phyloP scores from a whole-genome alignment of 2,329 filamentous ascomycete genomes.

The Alternaria gaisen region DNA sequence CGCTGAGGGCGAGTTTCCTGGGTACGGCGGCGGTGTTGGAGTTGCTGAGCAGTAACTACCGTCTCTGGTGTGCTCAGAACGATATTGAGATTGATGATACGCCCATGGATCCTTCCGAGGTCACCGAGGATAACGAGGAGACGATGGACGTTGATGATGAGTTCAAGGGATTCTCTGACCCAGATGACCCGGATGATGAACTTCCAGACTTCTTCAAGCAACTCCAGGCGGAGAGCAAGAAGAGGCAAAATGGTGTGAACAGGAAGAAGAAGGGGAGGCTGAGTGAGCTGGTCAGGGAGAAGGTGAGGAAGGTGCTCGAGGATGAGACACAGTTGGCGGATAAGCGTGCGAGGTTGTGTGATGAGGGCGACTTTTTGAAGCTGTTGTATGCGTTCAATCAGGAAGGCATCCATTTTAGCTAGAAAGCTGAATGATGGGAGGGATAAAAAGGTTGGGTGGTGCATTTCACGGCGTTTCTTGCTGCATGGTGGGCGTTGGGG shows the following conservation, averaged over 20 bases:
- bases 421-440: neutral
- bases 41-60: slow-evolving; percentile 87
- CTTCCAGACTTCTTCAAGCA: slow-evolving; percentile 87
- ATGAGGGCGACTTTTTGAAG: slow-evolving; percentile 90
- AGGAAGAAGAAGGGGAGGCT: slow-evolving; percentile 81
- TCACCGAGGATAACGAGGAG: slow-evolving; percentile 54
- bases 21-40: slow-evolving; percentile 81
- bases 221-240: slow-evolving; percentile 54
- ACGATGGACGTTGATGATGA: slow-evolving; percentile 62
- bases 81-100: slow-evolving; percentile 78
- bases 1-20: slow-evolving; percentile 80
- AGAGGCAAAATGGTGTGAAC: slow-evolving; percentile 59
- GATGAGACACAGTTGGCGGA: slow-evolving; percentile 81
- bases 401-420: slow-evolving; percentile 91
- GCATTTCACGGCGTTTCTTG: slow-evolving; percentile 16
- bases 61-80: slow-evolving; percentile 88
- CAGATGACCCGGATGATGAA: slow-evolving; percentile 71
- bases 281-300: slow-evolving; percentile 81
- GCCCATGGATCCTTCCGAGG: slow-evolving; percentile 39
- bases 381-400: slow-evolving; percentile 86
- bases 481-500: slow-evolving; percentile 11
- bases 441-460: neutral
- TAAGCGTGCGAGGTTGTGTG: slow-evolving; percentile 83
- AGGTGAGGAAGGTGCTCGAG: slow-evolving; percentile 85
- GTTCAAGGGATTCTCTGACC: slow-evolving; percentile 60